These are phyloP conservation scores for Golubevia pallescens DNA, from an alignment of 1,284 basidiomycete genomes.

Conservation along the genomic window DNA sequence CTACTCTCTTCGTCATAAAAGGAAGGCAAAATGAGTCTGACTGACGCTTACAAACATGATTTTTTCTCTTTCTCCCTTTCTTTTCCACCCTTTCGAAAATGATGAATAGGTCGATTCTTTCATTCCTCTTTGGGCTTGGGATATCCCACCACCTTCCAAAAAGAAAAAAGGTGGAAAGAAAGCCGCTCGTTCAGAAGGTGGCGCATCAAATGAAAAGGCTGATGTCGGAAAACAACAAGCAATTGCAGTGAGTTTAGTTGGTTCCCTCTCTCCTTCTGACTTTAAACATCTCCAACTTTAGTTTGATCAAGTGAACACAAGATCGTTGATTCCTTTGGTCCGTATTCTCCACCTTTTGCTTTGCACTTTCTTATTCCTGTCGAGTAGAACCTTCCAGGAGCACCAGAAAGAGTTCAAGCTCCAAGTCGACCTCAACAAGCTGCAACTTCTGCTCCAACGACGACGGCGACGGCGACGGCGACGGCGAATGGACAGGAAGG, in stretches of 20 bases:
- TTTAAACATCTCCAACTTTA: too few relatives aligned
- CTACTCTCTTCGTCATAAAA: slow-evolving; percentile 6
- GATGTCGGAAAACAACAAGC: slow-evolving; percentile 23
- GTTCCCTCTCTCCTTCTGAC: not conserved
- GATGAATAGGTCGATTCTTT: slow-evolving; percentile 96
- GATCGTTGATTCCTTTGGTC: too few relatives aligned
- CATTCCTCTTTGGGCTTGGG: slow-evolving; percentile 97
- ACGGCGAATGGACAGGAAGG: too few relatives aligned
- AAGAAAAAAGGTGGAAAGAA: slow-evolving; percentile 43
- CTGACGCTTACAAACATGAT: not conserved
- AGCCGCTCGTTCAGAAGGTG: slow-evolving; percentile 8
- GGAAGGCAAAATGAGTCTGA: slow-evolving; percentile 4
- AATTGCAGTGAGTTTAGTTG: slow-evolving; percentile 8
- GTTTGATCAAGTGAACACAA: too few relatives aligned
- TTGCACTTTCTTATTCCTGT: slow-evolving; percentile 1
- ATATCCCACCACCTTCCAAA: slow-evolving; percentile 71
- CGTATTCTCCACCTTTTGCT: too few relatives aligned
- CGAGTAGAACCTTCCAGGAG: slow-evolving; percentile 15
- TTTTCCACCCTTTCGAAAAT: too few relatives aligned
- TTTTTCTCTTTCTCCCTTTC: slow-evolving; percentile 1
- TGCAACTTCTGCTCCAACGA: slow-evolving; percentile 1
- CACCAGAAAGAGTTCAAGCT: slow-evolving; percentile 19
- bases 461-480: too few relatives aligned
- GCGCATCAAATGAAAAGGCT: not conserved
- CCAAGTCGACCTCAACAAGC: slow-evolving; percentile 12